phyloP scores from a whole-genome alignment of 2,329 filamentous ascomycete genomes.

The Calonectria montana region DNA sequence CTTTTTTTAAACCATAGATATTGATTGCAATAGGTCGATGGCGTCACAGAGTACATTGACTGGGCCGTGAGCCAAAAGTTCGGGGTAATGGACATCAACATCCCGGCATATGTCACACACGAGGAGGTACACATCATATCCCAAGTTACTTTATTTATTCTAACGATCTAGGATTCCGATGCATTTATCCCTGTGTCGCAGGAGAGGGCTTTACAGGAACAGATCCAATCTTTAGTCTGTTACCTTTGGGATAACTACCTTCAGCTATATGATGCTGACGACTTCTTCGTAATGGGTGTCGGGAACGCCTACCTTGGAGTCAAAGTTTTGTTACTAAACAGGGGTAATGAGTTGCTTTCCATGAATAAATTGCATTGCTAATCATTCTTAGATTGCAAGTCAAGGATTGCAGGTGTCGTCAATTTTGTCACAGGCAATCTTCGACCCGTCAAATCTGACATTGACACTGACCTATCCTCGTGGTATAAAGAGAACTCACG shows the following conservation, averaged over 20 bases:
- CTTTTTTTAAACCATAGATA: background rate
- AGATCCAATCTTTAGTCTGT: constrained; percentile 78
- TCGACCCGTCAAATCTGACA: constrained; percentile 82
- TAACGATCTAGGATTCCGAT: constrained; percentile 57
- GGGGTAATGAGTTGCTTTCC: constrained; percentile 62
- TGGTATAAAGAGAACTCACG: constrained; percentile 90
- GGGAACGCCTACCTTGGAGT: constrained; percentile 90
- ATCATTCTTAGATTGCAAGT: constrained; percentile 67
- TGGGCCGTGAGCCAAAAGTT: constrained; percentile 85
- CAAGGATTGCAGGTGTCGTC: constrained; percentile 76
- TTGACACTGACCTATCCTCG: constrained; percentile 74
- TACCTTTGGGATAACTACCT: constrained; percentile 99
- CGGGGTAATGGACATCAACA: constrained; percentile 90
- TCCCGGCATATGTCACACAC: constrained; percentile 80
- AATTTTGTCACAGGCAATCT: constrained; percentile 85
- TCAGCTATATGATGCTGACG: constrained; percentile 76
- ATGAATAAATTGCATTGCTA: constrained; percentile 11
- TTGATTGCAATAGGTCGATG: constrained; percentile 74
- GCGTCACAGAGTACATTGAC: constrained; percentile 81
- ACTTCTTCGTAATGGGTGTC: constrained; percentile 88
- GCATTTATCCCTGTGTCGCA: constrained; percentile 57
- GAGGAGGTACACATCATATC: constrained; percentile 62
- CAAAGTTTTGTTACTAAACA: constrained; percentile 81
- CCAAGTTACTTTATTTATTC: background rate
- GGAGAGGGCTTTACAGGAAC: constrained; percentile 64